Evolutionary conservation across 257 asterid genomes (phyloP).

Genomic region (Thymus mandschuricus): DNA sequence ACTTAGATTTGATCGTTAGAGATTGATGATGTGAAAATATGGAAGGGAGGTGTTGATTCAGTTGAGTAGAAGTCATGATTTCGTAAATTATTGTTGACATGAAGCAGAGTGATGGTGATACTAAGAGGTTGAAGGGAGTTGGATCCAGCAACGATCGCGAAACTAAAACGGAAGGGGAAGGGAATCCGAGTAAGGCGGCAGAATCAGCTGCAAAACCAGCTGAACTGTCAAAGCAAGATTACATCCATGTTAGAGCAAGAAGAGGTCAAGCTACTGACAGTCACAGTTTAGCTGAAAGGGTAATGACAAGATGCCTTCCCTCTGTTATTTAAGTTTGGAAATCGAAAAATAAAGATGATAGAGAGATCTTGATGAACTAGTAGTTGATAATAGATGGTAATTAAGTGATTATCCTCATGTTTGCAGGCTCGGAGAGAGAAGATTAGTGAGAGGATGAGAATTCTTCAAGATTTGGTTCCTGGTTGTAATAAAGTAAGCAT

Average conservation of each 20-base stretch:
- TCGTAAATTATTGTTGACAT: constrained; percentile 25
- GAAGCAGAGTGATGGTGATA: constrained; percentile 48
- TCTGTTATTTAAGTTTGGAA: constrained; percentile 6
- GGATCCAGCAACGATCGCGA: constrained; percentile 40
- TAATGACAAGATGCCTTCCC: constrained; percentile 31
- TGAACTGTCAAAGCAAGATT: constrained; percentile 63
- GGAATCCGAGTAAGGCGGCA: constrained; percentile 46
- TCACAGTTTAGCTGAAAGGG: constrained; percentile 78
- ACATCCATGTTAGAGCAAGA: constrained; percentile 72
- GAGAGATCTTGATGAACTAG: constrained; percentile 19
- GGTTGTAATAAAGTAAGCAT: constrained; percentile 65
- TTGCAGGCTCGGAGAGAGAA: constrained; percentile 75
- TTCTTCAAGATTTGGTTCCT: constrained; percentile 70
- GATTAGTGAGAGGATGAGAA: constrained; percentile 68
- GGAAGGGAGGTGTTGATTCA: background rate
- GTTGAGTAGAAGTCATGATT: constrained; percentile 2
- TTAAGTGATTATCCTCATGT: constrained; percentile 16
- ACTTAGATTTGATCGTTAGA: background rate
- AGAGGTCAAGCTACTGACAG: constrained; percentile 81
- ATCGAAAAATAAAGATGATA: background rate
- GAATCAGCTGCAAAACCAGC: constrained; percentile 46
- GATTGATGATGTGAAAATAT: background rate
- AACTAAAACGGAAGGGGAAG: constrained; percentile 43
- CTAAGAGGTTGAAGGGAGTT: constrained; percentile 44
- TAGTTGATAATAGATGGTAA: constrained; percentile 10